phyloP scores from a whole-genome alignment of 345 rosid species.

The Linum lewisii region DNA sequence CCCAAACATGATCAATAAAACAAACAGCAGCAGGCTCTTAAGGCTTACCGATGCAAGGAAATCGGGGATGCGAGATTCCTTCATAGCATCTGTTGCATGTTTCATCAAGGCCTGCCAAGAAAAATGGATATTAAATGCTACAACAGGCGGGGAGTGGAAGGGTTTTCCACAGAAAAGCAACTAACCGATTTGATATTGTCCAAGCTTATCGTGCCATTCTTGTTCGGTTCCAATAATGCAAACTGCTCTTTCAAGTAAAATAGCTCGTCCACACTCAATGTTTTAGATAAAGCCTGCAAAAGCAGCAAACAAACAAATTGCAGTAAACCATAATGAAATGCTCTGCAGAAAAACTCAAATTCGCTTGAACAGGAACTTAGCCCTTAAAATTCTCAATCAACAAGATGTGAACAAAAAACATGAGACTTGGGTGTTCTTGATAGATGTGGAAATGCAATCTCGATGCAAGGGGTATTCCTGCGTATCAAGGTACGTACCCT shows the following conservation, averaged over 20 bases:
- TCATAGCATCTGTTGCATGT: conserved; percentile 85
- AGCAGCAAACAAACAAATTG: not conserved
- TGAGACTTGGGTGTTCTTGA: too few species aligned
- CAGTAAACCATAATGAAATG: too few species aligned
- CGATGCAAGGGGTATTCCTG: not conserved
- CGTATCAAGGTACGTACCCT: conserved; percentile 21
- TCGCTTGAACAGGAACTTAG: too few species aligned
- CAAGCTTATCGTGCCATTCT: conserved; percentile 64
- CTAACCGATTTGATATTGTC: conserved; percentile 63
- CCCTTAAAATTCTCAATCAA: too few species aligned
- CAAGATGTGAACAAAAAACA: too few species aligned
- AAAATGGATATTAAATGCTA: not conserved
- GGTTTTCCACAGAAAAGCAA: not conserved
- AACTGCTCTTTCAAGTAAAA: conserved; percentile 72
- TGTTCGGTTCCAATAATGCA: conserved; percentile 68
- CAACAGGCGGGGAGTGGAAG: not conserved
- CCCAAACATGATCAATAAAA: not conserved
- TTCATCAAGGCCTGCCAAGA: conserved; percentile 67
- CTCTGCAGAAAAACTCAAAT: too few species aligned
- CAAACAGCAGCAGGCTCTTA: not conserved
- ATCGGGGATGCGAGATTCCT: conserved; percentile 80
- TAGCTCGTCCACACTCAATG: conserved; percentile 77
- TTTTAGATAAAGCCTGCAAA: conserved; percentile 84
- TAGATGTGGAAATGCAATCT: too few species aligned
- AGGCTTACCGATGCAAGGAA: conserved; percentile 67